Conservation (phyloP, 352 stramenopile species). For the Globisporangium viniferum region DNA sequence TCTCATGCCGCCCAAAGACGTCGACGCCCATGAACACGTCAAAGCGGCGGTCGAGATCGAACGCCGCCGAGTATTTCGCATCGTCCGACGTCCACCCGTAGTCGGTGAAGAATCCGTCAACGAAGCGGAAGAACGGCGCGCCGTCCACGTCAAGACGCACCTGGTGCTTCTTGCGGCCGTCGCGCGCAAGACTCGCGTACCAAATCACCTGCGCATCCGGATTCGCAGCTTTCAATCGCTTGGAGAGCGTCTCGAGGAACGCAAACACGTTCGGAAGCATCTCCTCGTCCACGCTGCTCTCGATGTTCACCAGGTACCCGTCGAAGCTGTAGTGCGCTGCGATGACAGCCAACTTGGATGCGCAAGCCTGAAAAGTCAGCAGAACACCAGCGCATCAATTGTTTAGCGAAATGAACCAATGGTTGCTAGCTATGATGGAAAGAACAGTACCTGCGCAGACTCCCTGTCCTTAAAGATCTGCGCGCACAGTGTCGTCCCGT, state of each 20-base stretch:
- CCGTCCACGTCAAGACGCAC: slow-evolving; percentile 37
- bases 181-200: slow-evolving; percentile 41
- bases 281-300: slow-evolving; percentile 35
- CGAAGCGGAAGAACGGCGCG: slow-evolving; percentile 37
- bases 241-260: slow-evolving; percentile 31
- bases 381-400: not conserved
- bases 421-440: not conserved
- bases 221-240: slow-evolving; percentile 24
- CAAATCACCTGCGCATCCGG: slow-evolving; percentile 39
- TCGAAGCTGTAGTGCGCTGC: slow-evolving; percentile 45
- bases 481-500: slow-evolving; percentile 24
- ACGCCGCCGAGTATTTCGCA: slow-evolving; percentile 38
- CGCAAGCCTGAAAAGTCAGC: slow-evolving; percentile 22
- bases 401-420: not conserved
- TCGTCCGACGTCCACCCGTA: slow-evolving; percentile 48
- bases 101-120: slow-evolving; percentile 48
- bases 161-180: slow-evolving; percentile 34
- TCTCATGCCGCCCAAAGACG: slow-evolving; percentile 43
- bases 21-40: slow-evolving; percentile 64
- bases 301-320: slow-evolving; percentile 63
- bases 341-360: slow-evolving; percentile 35
- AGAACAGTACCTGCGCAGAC: slow-evolving; percentile 26
- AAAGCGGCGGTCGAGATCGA: slow-evolving; percentile 40
- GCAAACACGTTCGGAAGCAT: slow-evolving; percentile 28
- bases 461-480: slow-evolving; percentile 26